Base-by-base conservation (phyloP, 2,329 filamentous ascomycete species). In the Exserohilum turcica region DNA sequence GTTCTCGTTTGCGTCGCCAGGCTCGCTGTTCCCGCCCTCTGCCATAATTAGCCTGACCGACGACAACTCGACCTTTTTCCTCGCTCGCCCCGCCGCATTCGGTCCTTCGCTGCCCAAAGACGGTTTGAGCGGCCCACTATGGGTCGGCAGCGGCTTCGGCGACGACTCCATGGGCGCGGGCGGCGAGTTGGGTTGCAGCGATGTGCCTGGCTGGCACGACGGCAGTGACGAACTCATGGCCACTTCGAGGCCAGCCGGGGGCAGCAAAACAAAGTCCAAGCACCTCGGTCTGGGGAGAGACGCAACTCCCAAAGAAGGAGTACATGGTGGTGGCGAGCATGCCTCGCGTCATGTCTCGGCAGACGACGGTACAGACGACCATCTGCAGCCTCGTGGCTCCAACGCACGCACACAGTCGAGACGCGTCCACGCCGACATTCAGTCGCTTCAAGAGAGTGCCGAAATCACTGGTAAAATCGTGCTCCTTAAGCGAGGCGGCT, bases 61-160 rank as follows among this genome's bases (percentile, higher is more conserved):
- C 75, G 94, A 99, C 76, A 99, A 99, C 76, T 96, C 91, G 63
- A 99, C 94, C 10, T 96, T 95, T 64, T 99, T 99, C 77, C 82
- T 96, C 49, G 92, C 94, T 37, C 84, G 94, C 43, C 94, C 94
- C 54, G 94, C 94, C 47, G 92, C 91, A 33, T 99, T 97, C 77
- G 94, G 94, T 0, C 91, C 94, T 4, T 78, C 84, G 33, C 78
- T 99, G 33, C 90, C 90, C 0, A 74, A 80, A 10, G 85, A 84
- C 52, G 93, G 94, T 21, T 77, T 97, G 59, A 96, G 90, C 68
- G 92, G 92, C 13, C 89, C 92, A 71, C 79, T 99, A 45, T 97
- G 93, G 93, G 89, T 96, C 50, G 93, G 93, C 4, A 93, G 88
- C 67, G 92, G 92, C 18, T 97, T 97, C 73, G 87, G 88, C 37